These are phyloP conservation scores for Peronospora farinosa DNA, from an alignment of 352 stramenopile genomes.

Conservation along the genomic window DNA sequence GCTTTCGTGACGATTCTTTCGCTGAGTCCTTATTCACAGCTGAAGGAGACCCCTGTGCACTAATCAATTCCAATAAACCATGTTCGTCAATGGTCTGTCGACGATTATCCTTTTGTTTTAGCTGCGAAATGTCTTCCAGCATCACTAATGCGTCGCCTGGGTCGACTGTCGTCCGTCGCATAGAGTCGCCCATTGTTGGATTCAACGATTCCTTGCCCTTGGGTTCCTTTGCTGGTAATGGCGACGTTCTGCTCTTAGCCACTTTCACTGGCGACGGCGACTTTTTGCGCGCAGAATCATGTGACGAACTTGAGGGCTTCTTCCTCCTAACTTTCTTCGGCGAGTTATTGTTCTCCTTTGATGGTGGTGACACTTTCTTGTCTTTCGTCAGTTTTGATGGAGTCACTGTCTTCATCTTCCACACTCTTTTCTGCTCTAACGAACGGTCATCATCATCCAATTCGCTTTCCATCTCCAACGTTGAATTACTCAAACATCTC, in stretches of 20 bases:
- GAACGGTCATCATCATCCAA: constrained; percentile 2
- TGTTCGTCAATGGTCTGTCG: constrained; percentile 57
- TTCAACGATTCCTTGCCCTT: constrained; percentile 6
- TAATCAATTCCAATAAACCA: constrained; percentile 38
- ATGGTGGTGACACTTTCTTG: constrained; percentile 4
- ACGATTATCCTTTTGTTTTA: constrained; percentile 17
- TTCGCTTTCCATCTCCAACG: constrained; percentile 11
- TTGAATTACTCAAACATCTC: constrained; percentile 8
- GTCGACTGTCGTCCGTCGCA: constrained; percentile 46
- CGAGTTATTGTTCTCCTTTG: constrained; percentile 9
- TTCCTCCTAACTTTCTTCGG: not conserved
- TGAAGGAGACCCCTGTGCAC: constrained; percentile 12
- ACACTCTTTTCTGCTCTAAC: not conserved
- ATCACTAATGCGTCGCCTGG: constrained; percentile 36
- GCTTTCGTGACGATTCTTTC: constrained; percentile 27
- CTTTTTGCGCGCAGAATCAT: constrained; percentile 2
- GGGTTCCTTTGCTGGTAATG: constrained; percentile 7
- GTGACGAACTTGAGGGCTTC: not conserved
- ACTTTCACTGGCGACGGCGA: constrained; percentile 5
- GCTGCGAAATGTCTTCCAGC: constrained; percentile 7
- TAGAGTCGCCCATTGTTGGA: constrained; percentile 6
- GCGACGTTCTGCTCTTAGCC: constrained; percentile 1
- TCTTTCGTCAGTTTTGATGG: constrained; percentile 4
- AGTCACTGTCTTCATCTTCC: not conserved
- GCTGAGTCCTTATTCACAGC: constrained; percentile 4